Evolutionary conservation across 257 asterid species (phyloP).

Genomic region (Solanum clarkiae): DNA sequence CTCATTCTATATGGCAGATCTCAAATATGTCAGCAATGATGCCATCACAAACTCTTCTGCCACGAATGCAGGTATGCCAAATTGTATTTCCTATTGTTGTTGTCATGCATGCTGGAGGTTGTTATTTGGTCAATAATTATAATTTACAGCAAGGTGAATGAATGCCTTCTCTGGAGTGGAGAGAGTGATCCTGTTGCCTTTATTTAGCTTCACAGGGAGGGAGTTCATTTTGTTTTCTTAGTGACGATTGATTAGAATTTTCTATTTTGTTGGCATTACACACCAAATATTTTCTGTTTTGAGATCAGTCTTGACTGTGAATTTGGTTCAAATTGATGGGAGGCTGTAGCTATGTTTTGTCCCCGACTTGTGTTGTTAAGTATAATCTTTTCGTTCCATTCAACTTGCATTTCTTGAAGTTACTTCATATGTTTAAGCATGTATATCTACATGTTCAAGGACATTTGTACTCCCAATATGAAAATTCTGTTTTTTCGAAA

Average conservation of each 20-base stretch:
- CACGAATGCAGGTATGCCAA: conserved; percentile 70
- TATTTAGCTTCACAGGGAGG: neutral
- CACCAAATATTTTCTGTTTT: neutral
- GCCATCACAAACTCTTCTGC: conserved; percentile 67
- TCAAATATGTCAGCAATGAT: conserved; percentile 88
- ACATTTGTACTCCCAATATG: neutral
- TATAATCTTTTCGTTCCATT: neutral
- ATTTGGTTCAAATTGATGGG: neutral
- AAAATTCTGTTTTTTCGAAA: neutral
- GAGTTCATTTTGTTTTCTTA: neutral
- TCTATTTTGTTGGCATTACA: neutral
- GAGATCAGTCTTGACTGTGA: neutral
- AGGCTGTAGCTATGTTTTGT: neutral
- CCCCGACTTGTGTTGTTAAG: neutral
- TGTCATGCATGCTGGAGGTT: conserved; percentile 1
- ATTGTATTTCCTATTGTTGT: neutral
- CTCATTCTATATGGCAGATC: conserved; percentile 37
- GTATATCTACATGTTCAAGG: neutral
- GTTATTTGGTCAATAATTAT: neutral
- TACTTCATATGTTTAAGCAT: neutral
- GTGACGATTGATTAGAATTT: neutral
- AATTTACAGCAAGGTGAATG: neutral
- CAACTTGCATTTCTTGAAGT: neutral
- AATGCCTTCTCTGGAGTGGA: neutral
- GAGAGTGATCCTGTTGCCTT: neutral